phyloP scores from a whole-genome alignment of 108 stramenopile genomes.

The Phaeodactylum tricornutum region DNA sequence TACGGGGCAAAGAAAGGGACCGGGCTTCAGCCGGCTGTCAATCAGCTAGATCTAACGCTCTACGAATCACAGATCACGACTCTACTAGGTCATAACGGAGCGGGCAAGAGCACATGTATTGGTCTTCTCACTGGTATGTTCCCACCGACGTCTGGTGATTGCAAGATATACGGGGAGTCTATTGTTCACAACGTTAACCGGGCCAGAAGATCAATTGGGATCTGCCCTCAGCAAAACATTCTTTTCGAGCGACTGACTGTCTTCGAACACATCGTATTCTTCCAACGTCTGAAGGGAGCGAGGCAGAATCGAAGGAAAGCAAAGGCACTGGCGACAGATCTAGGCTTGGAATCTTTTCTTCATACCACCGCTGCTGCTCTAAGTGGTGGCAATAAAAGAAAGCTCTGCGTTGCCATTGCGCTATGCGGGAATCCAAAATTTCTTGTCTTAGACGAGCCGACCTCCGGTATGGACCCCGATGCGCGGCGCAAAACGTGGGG shows the following conservation, averaged over 20 bases:
- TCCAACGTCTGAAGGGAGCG: constrained; percentile 72
- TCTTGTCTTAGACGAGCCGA: constrained; percentile 45
- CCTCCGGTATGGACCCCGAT: constrained; percentile 56
- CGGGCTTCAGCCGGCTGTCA: constrained; percentile 23
- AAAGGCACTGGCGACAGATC: constrained; percentile 30
- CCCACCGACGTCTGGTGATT: constrained; percentile 69
- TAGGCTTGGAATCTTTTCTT: constrained; percentile 45
- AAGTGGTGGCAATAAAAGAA: constrained; percentile 69
- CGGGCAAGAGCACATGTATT: constrained; percentile 47
- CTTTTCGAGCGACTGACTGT: constrained; percentile 84
- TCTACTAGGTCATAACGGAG: constrained; percentile 33
- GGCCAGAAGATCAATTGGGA: constrained; percentile 44
- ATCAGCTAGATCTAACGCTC: constrained; percentile 26
- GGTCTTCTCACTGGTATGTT: constrained; percentile 76
- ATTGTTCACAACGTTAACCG: constrained; percentile 39
- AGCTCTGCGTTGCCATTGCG: constrained; percentile 47
- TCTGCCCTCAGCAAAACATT: constrained; percentile 92
- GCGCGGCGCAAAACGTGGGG: constrained; percentile 41
- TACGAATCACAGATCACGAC: constrained; percentile 40
- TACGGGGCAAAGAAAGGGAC: no score
- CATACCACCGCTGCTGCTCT: constrained; percentile 8
- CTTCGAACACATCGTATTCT: constrained; percentile 78
- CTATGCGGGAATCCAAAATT: constrained; percentile 27
- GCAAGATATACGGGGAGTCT: constrained; percentile 14
- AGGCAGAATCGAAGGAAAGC: constrained; percentile 11